Evolutionary conservation across 257 asterid species (phyloP).

Genomic region (Salvia splendens): DNA sequence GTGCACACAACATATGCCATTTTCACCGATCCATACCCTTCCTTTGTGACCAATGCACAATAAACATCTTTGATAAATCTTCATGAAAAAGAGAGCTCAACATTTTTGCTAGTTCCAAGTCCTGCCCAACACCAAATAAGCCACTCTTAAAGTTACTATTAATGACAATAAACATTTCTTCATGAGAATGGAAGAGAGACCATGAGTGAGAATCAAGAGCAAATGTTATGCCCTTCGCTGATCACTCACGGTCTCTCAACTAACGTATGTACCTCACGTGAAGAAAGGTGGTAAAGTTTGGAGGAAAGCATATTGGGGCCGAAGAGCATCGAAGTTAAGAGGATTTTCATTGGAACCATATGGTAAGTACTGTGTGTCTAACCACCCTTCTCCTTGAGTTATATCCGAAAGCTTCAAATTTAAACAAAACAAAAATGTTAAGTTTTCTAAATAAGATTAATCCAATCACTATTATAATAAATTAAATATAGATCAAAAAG

Average conservation of each 20-base stretch:
- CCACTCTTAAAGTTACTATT: too few species aligned
- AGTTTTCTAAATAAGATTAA: too few species aligned
- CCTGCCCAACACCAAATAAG: conserved; percentile 36
- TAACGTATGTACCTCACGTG: conserved; percentile 41
- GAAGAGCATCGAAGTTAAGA: conserved; percentile 36
- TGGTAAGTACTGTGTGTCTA: conserved; percentile 46
- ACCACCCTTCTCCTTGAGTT: conserved; percentile 41
- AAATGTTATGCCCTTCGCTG: too few species aligned
- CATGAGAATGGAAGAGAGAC: too few species aligned
- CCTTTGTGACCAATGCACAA: conserved; percentile 34
- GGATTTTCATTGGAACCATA: conserved; percentile 43
- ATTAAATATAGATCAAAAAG: too few species aligned
- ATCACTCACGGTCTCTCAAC: too few species aligned
- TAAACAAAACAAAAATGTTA: too few species aligned
- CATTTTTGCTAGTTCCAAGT: conserved; percentile 43
- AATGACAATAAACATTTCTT: too few species aligned
- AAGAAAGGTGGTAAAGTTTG: conserved; percentile 41
- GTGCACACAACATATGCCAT: conserved; percentile 41
- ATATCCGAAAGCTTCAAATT: conserved; percentile 32
- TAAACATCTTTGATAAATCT: conserved; percentile 41
- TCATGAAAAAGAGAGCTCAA: conserved; percentile 42
- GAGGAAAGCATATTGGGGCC: conserved; percentile 41
- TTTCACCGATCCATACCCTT: conserved; percentile 54
- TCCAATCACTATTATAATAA: too few species aligned
- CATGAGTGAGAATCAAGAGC: too few species aligned